A percentile compares a stretch with the other conserved stretches of the same genome.
These are phyloP conservation scores for Litchi chinensis DNA, from an alignment of 345 rosid genomes.

Conservation along the genomic window DNA sequence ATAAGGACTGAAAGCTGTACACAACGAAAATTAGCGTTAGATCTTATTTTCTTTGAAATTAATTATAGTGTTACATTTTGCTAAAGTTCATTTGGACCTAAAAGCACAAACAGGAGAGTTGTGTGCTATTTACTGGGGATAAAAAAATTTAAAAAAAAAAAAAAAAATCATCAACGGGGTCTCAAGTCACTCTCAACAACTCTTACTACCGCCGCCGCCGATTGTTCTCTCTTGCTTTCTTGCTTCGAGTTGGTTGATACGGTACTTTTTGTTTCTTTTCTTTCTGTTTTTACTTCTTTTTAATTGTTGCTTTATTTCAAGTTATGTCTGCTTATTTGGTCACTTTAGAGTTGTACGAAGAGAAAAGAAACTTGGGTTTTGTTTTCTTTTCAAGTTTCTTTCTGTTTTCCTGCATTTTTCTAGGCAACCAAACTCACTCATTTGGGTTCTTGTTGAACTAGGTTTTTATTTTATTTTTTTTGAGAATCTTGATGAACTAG, in stretches of 20 bases:
- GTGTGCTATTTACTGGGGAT: too few relatives aligned
- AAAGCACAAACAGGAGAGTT: too few relatives aligned
- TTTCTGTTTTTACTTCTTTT: background rate
- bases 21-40: too few relatives aligned
- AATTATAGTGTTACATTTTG: too few relatives aligned
- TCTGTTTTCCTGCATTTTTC: slow-evolving; percentile 17
- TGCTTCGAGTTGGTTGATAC: slow-evolving; percentile 62
- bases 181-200: too few relatives aligned
- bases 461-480: background rate
- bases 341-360: slow-evolving; percentile 20
- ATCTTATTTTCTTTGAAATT: too few relatives aligned
- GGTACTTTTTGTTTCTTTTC: slow-evolving; percentile 30
- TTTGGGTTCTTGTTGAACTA: slow-evolving; percentile 21
- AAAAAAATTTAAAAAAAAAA: too few relatives aligned
- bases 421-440: slow-evolving; percentile 22
- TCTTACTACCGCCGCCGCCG: too few relatives aligned
- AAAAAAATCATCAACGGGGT: too few relatives aligned
- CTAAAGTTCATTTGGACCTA: too few relatives aligned
- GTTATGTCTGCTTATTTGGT: background rate
- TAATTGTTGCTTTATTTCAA: slow-evolving; percentile 6
- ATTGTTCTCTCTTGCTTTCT: slow-evolving; percentile 15
- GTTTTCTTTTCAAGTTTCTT: slow-evolving; percentile 1
- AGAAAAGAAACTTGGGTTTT: slow-evolving; percentile 14
- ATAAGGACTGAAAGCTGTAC: too few relatives aligned
- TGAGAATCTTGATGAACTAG: too few relatives aligned